Evolutionary conservation across 2,329 filamentous ascomycete species (phyloP).

Genomic region (Hymenotorrendiella dingleyae): DNA sequence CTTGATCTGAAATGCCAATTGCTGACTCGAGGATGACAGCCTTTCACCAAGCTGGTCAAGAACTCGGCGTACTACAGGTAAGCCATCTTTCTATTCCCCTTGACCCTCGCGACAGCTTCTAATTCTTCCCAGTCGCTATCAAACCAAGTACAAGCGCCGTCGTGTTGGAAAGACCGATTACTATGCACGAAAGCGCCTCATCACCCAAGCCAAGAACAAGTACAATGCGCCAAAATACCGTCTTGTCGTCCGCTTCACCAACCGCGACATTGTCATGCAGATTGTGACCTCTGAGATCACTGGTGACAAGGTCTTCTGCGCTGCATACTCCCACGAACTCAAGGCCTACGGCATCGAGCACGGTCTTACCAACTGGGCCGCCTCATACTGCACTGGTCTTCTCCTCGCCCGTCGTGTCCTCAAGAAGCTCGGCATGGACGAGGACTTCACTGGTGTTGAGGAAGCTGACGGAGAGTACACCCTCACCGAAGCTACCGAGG

Average conservation of each 20-base stretch:
- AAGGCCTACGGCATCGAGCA: conserved; percentile 96
- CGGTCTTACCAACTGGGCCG: conserved; percentile 99
- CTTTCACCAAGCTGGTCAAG: conserved; percentile 94
- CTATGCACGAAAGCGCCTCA: conserved; percentile 98
- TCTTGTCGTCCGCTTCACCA: conserved; percentile 98
- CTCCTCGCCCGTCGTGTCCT: conserved; percentile 94
- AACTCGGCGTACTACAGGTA: conserved; percentile 98
- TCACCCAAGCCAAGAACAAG: conserved; percentile 99
- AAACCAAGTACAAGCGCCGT: conserved; percentile 99
- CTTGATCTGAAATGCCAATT: conserved; percentile 94
- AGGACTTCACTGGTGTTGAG: conserved; percentile 91
- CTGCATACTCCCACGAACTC: conserved; percentile 96
- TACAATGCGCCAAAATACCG: conserved; percentile 99
- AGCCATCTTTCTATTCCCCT: conserved; percentile 34
- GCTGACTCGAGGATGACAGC: conserved; percentile 85
- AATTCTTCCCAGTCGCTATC: conserved; percentile 69
- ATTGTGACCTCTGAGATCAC: conserved; percentile 94
- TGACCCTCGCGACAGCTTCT: conserved; percentile 24
- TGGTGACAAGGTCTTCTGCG: conserved; percentile 92
- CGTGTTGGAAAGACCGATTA: conserved; percentile 98
- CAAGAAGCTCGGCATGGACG: conserved; percentile 92
- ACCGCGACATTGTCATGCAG: conserved; percentile 98
- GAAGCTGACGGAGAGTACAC: conserved; percentile 95
- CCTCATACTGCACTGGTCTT: conserved; percentile 93
- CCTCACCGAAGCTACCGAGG: conserved; percentile 91